Evolutionary conservation across 108 stramenopile genomes (phyloP), one percentile per base, ranked within the genome.

Genomic region (Aurantiochytrium sp.): DNA sequence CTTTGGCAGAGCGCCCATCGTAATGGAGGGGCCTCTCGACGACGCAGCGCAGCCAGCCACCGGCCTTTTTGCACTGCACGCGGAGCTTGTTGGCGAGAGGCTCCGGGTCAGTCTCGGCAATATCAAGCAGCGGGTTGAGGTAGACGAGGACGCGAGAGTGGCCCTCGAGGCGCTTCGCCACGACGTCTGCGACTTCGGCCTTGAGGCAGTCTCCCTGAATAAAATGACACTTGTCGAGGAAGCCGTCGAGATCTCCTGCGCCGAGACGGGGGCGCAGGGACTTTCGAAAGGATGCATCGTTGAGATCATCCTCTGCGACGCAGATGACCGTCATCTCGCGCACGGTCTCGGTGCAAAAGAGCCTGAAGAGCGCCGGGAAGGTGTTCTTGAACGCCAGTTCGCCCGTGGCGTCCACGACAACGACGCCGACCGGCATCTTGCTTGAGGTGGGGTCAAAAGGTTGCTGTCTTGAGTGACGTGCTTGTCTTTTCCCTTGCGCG

Each of bases 1-100:
- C 93, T 51, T 93, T 95, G 88, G 95, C 96, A 12, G 92, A 93
- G 58, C 96, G 95, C 64, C 96, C 92, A 91, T 98, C 97, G 18
- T 95, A 93, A 25, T 98, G 98, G 92, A 99, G 98, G 35, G 99
- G 99, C 90, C 98, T 99, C 91, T 99, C 99, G 14, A 98, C 94
- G 87, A 99, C 96, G 72, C 98, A 91, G 5, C 98, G 94, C 18
- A 94, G 95, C 93, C 95, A 99, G 12, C 98, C 98, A 10, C 95
- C 91, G 43, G 69, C 53, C 44, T 88, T 59, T 92, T 97, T 94
- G 59, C 92, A 95, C 8, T 90, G 89, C 19, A 5, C 35, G 58
- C 94, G 93, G 90, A 98, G 97, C n/a, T 96, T 94, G 19, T 90
- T 72, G 5, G 95, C 45, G 19, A 83, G 45, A 6, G 51, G 45